These are phyloP conservation scores for Conticribra weissflogii DNA, from an alignment of 108 stramenopile genomes.

Conservation along the genomic window DNA sequence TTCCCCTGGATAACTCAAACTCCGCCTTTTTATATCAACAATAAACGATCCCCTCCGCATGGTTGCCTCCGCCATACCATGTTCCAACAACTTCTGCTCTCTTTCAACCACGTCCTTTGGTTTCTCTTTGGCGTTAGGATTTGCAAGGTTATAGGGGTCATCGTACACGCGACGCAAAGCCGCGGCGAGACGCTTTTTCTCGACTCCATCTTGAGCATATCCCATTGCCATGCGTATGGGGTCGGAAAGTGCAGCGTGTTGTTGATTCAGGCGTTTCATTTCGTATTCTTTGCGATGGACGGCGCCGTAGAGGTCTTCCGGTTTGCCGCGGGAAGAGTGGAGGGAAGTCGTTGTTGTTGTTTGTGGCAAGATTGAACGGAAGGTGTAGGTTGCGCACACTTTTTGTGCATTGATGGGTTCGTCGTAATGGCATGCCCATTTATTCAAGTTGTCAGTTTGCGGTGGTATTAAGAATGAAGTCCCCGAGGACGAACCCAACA, in stretches of 20 bases:
- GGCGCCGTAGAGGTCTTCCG: constrained; percentile 83
- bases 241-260: constrained; percentile 78
- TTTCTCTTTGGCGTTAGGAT: constrained; percentile 58
- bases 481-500: too few relatives aligned
- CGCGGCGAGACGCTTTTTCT: constrained; percentile 65
- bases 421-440: too few relatives aligned
- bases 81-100: constrained; percentile 63
- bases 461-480: too few relatives aligned
- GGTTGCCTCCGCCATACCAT: constrained; percentile 73
- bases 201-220: constrained; percentile 78
- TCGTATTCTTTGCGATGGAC: constrained; percentile 92
- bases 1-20: constrained; percentile 73
- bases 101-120: constrained; percentile 51
- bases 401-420: too few relatives aligned
- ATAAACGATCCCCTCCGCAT: constrained; percentile 84
- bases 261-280: constrained; percentile 74
- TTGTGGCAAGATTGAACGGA: too few relatives aligned
- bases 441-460: too few relatives aligned
- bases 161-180: constrained; percentile 87
- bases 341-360: background rate
- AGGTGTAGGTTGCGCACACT: too few relatives aligned
- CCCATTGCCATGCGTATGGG: constrained; percentile 88
- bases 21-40: constrained; percentile 87
- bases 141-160: constrained; percentile 68
- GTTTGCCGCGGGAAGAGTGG: constrained; percentile 19